Percentiles rank a stretch among this genome's conserved stretches.
These are phyloP conservation scores for Luffa aegyptiaca DNA, from an alignment of 306 rosid genomes.

Conservation along the genomic window DNA sequence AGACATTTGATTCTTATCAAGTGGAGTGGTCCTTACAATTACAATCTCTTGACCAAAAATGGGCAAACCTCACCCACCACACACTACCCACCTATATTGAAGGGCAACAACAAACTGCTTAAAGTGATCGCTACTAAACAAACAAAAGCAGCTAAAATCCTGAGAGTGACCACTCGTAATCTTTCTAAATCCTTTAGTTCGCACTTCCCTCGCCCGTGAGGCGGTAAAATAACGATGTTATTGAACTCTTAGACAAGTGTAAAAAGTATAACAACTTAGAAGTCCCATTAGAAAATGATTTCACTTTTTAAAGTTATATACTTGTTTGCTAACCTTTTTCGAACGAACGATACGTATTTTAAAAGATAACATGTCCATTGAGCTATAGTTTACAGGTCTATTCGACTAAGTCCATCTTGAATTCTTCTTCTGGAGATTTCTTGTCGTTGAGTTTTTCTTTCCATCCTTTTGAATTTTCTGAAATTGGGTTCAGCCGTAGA, in stretches of 20 bases:
- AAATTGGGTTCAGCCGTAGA: not conserved
- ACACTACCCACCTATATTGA: not conserved
- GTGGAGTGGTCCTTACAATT: not conserved
- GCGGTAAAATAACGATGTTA: too few species aligned
- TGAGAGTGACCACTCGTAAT: conserved; percentile 2
- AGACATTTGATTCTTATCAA: not conserved
- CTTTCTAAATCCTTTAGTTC: not conserved
- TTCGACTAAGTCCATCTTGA: not conserved
- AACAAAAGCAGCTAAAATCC: not conserved
- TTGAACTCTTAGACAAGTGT: not conserved
- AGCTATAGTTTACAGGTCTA: too few species aligned
- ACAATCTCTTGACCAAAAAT: not conserved
- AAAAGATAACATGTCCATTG: too few species aligned
- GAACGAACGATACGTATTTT: too few species aligned
- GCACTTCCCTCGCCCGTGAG: not conserved
- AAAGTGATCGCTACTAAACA: not conserved
- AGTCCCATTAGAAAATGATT: not conserved
- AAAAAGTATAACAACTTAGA: not conserved
- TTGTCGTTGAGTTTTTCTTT: not conserved
- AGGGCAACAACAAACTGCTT: not conserved
- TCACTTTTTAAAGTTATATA: too few species aligned
- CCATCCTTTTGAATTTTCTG: not conserved
- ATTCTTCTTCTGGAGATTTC: not conserved
- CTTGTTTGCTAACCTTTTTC: too few species aligned
- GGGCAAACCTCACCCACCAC: conserved; percentile 3